These are phyloP conservation scores for Candida boidinii DNA, from an alignment of 805 yeast species.

Conservation along the genomic window DNA sequence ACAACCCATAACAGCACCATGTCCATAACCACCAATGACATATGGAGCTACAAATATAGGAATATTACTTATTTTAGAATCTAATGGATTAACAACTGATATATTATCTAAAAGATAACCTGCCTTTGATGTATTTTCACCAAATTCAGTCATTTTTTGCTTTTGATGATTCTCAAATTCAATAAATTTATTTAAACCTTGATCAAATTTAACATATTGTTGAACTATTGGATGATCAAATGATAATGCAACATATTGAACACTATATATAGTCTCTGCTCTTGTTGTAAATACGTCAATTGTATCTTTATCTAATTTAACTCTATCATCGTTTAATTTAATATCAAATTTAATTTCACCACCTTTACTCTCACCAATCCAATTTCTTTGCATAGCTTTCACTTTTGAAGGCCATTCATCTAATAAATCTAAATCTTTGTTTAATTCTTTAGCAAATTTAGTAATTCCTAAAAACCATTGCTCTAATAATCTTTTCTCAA, in stretches of 20 bases:
- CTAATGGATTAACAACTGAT: slow-evolving; percentile 53
- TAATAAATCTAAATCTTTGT: slow-evolving; percentile 52
- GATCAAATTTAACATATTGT: slow-evolving; percentile 28
- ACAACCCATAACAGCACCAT: slow-evolving; percentile 97
- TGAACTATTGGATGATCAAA: slow-evolving; percentile 56
- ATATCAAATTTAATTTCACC: slow-evolving; percentile 51
- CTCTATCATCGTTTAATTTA: slow-evolving; percentile 14
- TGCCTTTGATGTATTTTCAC: slow-evolving; percentile 31
- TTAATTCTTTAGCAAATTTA: slow-evolving; percentile 60
- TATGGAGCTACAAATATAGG: slow-evolving; percentile 91
- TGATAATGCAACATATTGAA: slow-evolving; percentile 76
- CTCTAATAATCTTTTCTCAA: slow-evolving; percentile 69
- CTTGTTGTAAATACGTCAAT: slow-evolving; percentile 75
- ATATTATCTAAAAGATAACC: slow-evolving; percentile 48
- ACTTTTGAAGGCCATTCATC: slow-evolving; percentile 85
- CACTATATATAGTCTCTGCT: slow-evolving; percentile 79
- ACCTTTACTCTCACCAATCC: slow-evolving; percentile 90
- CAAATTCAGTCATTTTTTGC: slow-evolving; percentile 18
- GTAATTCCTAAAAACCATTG: slow-evolving; percentile 97
- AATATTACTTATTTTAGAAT: slow-evolving; percentile 26
- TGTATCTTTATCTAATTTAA: slow-evolving; percentile 8
- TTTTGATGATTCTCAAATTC: slow-evolving; percentile 25
- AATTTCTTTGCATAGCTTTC: slow-evolving; percentile 80
- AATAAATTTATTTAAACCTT: slow-evolving; percentile 38
- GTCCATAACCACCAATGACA: slow-evolving; percentile 76